Evolutionary conservation across 345 rosid genomes (phyloP).

Genomic region (Dovyalis caffra): DNA sequence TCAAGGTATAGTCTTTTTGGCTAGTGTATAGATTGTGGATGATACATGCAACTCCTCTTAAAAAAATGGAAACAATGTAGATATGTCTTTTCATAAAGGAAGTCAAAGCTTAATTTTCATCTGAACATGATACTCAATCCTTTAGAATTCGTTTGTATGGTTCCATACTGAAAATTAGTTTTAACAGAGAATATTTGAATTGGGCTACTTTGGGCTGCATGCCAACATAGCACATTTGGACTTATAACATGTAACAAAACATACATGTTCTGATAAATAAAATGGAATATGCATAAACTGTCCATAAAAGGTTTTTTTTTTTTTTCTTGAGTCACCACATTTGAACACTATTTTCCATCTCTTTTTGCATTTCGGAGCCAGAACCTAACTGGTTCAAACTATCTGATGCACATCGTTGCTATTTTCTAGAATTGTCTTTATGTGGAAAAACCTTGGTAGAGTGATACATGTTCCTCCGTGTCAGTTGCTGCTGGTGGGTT

Average conservation of each 20-base stretch:
- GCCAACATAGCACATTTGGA: not conserved
- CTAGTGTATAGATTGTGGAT: not conserved
- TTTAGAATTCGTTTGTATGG: not conserved
- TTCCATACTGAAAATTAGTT: not conserved
- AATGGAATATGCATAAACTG: not conserved
- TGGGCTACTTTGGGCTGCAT: not conserved
- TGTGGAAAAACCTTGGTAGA: not conserved
- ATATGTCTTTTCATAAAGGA: not conserved
- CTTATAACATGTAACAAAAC: not conserved
- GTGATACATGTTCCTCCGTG: not conserved
- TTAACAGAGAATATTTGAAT: not conserved
- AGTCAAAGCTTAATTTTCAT: not conserved
- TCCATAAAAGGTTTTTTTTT: not conserved
- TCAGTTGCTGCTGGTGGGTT: not conserved
- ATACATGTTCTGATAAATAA: not conserved
- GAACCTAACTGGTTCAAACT: constrained; percentile 6
- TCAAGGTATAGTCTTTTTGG: constrained; percentile 55
- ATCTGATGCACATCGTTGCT: not conserved
- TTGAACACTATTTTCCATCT: no score
- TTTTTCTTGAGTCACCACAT: not conserved
- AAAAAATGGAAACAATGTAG: not conserved
- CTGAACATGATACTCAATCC: not conserved
- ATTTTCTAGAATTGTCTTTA: not conserved
- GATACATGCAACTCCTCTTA: not conserved
- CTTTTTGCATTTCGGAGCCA: not conserved